phyloP scores from a whole-genome alignment of 2,329 filamentous ascomycete species.

The Phoma herbarum region DNA sequence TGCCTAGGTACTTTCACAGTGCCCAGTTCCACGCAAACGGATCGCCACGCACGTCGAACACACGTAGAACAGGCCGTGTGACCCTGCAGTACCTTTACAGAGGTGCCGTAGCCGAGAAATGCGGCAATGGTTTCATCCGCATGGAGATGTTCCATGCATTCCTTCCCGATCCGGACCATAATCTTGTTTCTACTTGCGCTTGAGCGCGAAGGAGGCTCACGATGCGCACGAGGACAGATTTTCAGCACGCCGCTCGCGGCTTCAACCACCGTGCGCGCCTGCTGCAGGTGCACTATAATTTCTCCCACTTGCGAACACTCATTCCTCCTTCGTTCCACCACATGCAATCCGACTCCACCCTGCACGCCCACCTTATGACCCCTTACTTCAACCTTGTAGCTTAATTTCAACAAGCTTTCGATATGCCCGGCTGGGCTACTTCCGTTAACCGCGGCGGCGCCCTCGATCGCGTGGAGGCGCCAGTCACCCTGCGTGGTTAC shows the following conservation, averaged over 20 bases:
- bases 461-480: conserved; percentile 62
- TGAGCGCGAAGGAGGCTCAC: conserved; percentile 3
- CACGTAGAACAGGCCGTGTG: conserved; percentile 7
- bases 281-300: conserved; percentile 12
- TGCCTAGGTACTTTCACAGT: conserved; percentile 5
- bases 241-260: conserved; percentile 3
- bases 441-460: conserved; percentile 47
- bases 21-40: conserved; percentile 14
- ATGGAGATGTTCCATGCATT: conserved; percentile 14
- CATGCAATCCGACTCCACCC: conserved; percentile 3
- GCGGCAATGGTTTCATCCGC: conserved; percentile 10
- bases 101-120: conserved; percentile 5
- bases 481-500: conserved; percentile 58
- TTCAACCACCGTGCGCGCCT: conserved; percentile 1
- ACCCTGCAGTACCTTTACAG: neutral
- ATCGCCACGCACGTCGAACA: conserved; percentile 7
- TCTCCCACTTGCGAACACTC: conserved; percentile 4
- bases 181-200: conserved; percentile 9
- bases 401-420: conserved; percentile 21
- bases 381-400: conserved; percentile 20
- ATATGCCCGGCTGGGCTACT: conserved; percentile 40
- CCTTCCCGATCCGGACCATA: conserved; percentile 16
- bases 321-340: conserved; percentile 11
- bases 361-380: conserved; percentile 1
- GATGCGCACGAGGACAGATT: conserved; percentile 6